Base-by-base conservation (phyloP, 2,329 filamentous ascomycete species). In the Pyricularia sp. region DNA sequence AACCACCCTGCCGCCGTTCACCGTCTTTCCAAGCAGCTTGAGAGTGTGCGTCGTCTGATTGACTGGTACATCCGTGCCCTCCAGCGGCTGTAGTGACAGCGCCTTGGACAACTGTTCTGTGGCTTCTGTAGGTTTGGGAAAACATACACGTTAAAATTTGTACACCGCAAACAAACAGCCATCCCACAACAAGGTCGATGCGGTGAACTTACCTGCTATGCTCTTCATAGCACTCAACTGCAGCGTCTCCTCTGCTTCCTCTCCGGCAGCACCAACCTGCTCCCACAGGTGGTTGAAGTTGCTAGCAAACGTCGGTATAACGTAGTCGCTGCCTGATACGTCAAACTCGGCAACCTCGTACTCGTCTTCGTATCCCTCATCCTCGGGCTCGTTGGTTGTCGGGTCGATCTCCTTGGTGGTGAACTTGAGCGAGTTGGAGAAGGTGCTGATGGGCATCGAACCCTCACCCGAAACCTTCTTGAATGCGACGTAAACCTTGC, bases 351-450 rank as follows among this genome's bases (percentile, higher is more conserved):
- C 93, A 70, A 98, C 91, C 81, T 97, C 92, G 77, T 99, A 99
- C 81, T 99, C 95, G 76, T 99, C 95, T 68, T 98, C 94, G 78
- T 98, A 98, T 64, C 95, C 95, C 65, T 82, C 86, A 20, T 97
- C 93, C 79, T 99, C 95, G 0, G 94, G 92, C 80, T 97, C 93
- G 72, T 89, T 88, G n/a, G 92, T 97, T 30, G 91, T 91, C 6
- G 95, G 95, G 75, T 99, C 95, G 73, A 99, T 95, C 81, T 99
- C 95, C 82, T 97, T 98, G 83, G 91, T 95, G 23, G 93, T 97
- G 79, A 99, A 99, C 81, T 95, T 97, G 77, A 99, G 90, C 58
- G 92, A 83, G 80, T 98, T 99, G 73, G 92, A 93, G 80, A 99
- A 97, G 61, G 88, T 91, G 68, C 90, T 89, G 26, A 91, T 84